These are phyloP conservation scores for Taxawa tesnikishii DNA, from an alignment of 2,329 filamentous ascomycete species.

Conservation along the genomic window DNA sequence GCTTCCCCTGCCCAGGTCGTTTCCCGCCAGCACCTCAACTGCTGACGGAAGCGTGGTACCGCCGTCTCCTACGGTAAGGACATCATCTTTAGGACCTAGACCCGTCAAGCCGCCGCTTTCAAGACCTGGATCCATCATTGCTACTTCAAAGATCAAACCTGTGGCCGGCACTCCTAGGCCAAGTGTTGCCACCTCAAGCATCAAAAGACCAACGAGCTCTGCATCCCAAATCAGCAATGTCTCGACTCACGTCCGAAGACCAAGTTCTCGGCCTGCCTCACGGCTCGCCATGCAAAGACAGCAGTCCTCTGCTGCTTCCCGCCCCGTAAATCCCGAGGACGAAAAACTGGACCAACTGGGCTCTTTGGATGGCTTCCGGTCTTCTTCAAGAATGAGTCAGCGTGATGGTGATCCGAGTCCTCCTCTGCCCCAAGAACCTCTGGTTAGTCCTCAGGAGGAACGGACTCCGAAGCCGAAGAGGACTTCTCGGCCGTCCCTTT, in stretches of 20 bases:
- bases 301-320: background rate
- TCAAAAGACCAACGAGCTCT: conserved; percentile 14
- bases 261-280: conserved; percentile 16
- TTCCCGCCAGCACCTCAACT: conserved; percentile 15
- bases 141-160: no score
- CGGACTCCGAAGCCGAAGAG: conserved; percentile 20
- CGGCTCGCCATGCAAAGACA: conserved; percentile 12
- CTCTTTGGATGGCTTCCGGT: conserved; percentile 28
- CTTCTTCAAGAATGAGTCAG: conserved; percentile 27
- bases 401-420: conserved; percentile 18
- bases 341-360: conserved; percentile 27
- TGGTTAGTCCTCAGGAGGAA: conserved; percentile 10
- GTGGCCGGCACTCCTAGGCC: no score
- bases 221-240: conserved; percentile 13
- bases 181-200: conserved; percentile 11
- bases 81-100: background rate
- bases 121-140: no score
- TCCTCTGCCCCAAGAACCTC: conserved; percentile 9
- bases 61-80: background rate
- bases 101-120: background rate
- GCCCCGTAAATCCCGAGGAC: conserved; percentile 11
- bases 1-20: conserved; percentile 36
- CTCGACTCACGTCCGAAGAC: conserved; percentile 4
- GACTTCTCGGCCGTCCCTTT: conserved; percentile 46
- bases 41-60: background rate